Evolutionary conservation across 2,329 filamentous ascomycete species (phyloP).

Genomic region (Paracamarosporium sp.): DNA sequence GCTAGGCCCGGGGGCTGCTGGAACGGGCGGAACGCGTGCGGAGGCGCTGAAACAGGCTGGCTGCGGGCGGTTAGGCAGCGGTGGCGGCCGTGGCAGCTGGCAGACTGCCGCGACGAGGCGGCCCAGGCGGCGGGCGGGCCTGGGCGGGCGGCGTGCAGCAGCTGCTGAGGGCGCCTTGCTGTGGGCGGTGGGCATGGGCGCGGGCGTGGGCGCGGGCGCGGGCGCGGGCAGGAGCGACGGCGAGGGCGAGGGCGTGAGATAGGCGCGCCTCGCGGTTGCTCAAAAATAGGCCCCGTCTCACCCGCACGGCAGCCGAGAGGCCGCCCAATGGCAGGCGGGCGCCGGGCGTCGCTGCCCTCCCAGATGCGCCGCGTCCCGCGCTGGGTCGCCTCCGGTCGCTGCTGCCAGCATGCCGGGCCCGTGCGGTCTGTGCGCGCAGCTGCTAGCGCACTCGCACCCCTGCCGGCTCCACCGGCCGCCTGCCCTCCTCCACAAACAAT

Average conservation of each 20-base stretch:
- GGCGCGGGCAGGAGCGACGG: background rate
- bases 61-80: background rate
- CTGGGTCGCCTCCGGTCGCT: slow-evolving; percentile 14
- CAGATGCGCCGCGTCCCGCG: slow-evolving; percentile 24
- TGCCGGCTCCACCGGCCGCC: slow-evolving; percentile 14
- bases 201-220: background rate
- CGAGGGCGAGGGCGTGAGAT: slow-evolving; percentile 2
- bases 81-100: background rate
- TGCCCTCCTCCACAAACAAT: slow-evolving; percentile 31
- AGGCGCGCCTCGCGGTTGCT: slow-evolving; percentile 31
- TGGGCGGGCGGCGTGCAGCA: no score
- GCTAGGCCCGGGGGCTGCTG: background rate
- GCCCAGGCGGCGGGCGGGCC: background rate
- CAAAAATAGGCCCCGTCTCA: slow-evolving; percentile 27
- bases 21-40: slow-evolving; percentile 7
- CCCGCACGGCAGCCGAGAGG: background rate
- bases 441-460: slow-evolving; percentile 16
- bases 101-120: background rate
- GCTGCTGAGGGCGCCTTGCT: background rate
- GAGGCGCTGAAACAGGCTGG: slow-evolving; percentile 6
- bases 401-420: slow-evolving; percentile 7
- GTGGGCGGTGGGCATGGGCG: background rate
- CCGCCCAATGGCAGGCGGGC: slow-evolving; percentile 14
- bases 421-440: background rate
- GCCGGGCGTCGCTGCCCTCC: background rate